phyloP scores from a whole-genome alignment of 495 filamentous ascomycete species.

The Annulohypoxylon nitens region DNA sequence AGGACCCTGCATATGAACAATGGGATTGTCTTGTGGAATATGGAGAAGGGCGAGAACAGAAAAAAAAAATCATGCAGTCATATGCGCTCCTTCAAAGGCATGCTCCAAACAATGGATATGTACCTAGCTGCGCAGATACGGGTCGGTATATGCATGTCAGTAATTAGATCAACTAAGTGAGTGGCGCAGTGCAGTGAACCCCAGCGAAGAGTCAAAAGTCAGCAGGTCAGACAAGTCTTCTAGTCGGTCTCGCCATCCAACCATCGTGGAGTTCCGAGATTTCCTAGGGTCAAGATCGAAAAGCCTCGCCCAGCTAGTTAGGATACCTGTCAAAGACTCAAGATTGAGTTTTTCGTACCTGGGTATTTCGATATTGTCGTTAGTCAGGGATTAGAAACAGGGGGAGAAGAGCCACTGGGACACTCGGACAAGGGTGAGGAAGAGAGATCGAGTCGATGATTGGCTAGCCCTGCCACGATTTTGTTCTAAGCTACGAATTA shows the following conservation, averaged over 20 bases:
- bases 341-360: constrained; percentile 6
- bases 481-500: constrained; percentile 26
- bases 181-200: constrained; percentile 35
- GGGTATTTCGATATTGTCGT: background rate
- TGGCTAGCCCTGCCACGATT: constrained; percentile 44
- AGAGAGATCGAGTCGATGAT: constrained; percentile 23
- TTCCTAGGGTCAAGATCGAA: constrained; percentile 21
- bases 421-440: background rate
- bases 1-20: constrained; percentile 2
- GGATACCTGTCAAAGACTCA: background rate
- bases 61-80: constrained; percentile 40
- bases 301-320: constrained; percentile 13
- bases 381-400: background rate
- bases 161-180: background rate
- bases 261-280: constrained; percentile 16
- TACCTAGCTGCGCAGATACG: background rate
- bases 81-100: constrained; percentile 1
- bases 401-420: constrained; percentile 17
- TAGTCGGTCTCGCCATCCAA: constrained; percentile 9
- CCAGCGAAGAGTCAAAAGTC: constrained; percentile 23
- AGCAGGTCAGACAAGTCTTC: constrained; percentile 18
- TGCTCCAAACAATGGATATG: background rate
- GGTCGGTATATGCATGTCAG: constrained; percentile 29
- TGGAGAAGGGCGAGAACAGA: constrained; percentile 14
- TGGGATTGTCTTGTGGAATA: constrained; percentile 17